Percentiles rank a stretch among this genome's conserved stretches.
Evolutionary conservation across 2,329 filamentous ascomycete genomes (phyloP).

Genomic region (Ceratocystis alfenasii): DNA sequence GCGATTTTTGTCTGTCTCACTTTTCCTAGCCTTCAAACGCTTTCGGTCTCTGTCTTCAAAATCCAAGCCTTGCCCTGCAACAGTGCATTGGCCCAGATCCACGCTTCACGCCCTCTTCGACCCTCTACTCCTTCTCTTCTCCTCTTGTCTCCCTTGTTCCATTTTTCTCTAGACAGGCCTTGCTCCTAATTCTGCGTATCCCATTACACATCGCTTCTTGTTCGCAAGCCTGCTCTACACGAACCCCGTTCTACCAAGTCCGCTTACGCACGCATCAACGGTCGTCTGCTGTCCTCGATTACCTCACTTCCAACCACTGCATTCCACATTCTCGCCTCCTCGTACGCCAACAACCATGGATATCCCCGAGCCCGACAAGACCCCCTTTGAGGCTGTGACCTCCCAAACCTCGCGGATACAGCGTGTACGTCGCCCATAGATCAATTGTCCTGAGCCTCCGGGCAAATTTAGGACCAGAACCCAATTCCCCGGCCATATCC

Average conservation of each 20-base stretch:
- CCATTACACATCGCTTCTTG: not conserved
- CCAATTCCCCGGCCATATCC: conserved; percentile 11
- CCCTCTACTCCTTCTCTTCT: not conserved
- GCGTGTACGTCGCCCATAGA: conserved; percentile 43
- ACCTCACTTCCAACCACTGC: not conserved
- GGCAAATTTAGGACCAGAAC: not conserved
- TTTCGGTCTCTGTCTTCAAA: too few species aligned
- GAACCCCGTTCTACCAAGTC: not conserved
- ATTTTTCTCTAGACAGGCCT: conserved; percentile 7
- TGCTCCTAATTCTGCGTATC: not conserved
- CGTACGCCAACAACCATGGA: conserved; percentile 51
- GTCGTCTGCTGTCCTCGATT: too few species aligned
- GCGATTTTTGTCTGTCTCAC: too few species aligned
- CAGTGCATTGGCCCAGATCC: not conserved
- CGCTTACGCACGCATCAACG: not conserved
- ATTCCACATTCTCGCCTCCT: not conserved
- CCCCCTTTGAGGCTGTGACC: conserved; percentile 80
- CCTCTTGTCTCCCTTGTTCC: not conserved
- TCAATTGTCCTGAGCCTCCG: not conserved
- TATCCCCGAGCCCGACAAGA: conserved; percentile 73
- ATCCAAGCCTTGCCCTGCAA: too few species aligned
- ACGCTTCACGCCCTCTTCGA: not conserved
- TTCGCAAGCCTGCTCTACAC: not conserved
- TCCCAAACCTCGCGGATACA: conserved; percentile 68
- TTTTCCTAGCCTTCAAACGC: too few species aligned